Evolutionary conservation across 176 grass and related monocot species (phyloP).

Genomic region (Tillandsia leiboldiana): DNA sequence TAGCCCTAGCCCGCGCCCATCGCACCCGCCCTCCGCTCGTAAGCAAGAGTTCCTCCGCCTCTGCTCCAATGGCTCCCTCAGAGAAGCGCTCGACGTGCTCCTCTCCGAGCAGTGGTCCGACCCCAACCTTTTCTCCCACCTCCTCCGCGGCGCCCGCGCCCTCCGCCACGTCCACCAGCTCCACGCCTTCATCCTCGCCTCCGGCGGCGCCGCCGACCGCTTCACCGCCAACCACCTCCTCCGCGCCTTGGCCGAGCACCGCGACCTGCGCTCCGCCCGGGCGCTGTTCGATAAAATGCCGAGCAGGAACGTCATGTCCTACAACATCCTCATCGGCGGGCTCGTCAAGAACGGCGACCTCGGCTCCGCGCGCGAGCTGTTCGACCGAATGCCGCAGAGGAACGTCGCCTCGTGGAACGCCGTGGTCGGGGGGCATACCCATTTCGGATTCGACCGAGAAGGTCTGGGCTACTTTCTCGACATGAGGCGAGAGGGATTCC

Average conservation of each 20-base stretch:
- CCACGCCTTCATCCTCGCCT: slow-evolving; percentile 31
- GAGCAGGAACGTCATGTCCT: slow-evolving; percentile 56
- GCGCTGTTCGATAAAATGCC: slow-evolving; percentile 37
- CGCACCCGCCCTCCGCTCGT: not conserved
- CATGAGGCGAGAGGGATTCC: slow-evolving; percentile 42
- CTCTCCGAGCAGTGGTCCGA: slow-evolving; percentile 28
- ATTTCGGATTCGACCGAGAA: slow-evolving; percentile 30
- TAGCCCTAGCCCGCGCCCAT: too few relatives aligned
- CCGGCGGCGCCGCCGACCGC: slow-evolving; percentile 37
- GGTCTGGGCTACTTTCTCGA: slow-evolving; percentile 33
- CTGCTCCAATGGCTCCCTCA: slow-evolving; percentile 36
- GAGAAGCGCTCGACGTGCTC: slow-evolving; percentile 29
- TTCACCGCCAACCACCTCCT: slow-evolving; percentile 58
- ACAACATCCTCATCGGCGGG: slow-evolving; percentile 46
- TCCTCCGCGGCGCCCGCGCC: slow-evolving; percentile 28
- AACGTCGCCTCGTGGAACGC: slow-evolving; percentile 55
- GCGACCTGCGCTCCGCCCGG: slow-evolving; percentile 18
- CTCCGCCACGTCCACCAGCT: slow-evolving; percentile 42
- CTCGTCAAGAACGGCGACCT: slow-evolving; percentile 37
- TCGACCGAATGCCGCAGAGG: slow-evolving; percentile 46
- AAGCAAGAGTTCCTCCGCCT: slow-evolving; percentile 32
- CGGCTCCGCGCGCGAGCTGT: slow-evolving; percentile 23
- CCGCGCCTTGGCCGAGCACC: slow-evolving; percentile 31
- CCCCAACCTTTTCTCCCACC: slow-evolving; percentile 26
- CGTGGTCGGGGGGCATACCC: slow-evolving; percentile 42